Percentiles rank a stretch among this genome's conserved stretches.
Evolutionary conservation across 345 rosid genomes (phyloP).

Genomic region (Euphorbia tirucalli): DNA sequence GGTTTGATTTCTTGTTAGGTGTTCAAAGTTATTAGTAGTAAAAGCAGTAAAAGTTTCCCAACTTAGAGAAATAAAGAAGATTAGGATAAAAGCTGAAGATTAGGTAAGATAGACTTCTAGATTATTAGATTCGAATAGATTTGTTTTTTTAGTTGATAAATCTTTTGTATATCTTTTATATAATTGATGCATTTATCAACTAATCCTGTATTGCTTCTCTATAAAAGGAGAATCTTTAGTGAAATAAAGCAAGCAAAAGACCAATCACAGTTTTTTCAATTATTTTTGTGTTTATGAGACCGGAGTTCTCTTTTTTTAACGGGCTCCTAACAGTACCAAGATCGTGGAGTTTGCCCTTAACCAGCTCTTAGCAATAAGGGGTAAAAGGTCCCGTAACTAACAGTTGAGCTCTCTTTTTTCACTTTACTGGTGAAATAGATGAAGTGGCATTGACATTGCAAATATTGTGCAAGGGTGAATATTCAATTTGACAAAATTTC

Average conservation of each 20-base stretch:
- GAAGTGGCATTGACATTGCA: not conserved
- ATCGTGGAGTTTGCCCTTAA: not conserved
- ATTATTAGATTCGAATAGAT: too few species aligned
- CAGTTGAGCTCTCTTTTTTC: not conserved
- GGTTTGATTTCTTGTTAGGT: conserved; percentile 41
- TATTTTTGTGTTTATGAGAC: not conserved
- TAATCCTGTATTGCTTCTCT: not conserved
- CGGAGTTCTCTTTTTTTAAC: not conserved
- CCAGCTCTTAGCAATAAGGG: not conserved
- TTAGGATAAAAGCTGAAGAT: not conserved
- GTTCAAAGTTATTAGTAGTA: conserved; percentile 19
- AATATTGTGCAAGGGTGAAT: not conserved
- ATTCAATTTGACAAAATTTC: not conserved
- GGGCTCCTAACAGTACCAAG: not conserved
- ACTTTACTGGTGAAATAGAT: not conserved
- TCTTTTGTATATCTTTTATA: too few species aligned
- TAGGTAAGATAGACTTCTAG: not conserved
- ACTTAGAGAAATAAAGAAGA: conserved; percentile 41
- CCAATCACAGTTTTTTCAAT: not conserved
- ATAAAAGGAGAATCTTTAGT: not conserved
- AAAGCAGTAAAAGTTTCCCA: conserved; percentile 79
- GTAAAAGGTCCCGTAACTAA: not conserved
- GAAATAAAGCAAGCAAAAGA: not conserved
- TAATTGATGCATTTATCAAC: not conserved
- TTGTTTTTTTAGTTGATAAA: not conserved